Percentiles rank a stretch among this genome's conserved stretches.
phyloP scores from a whole-genome alignment of 257 asterid genomes.

The Anisodus acutangulus region DNA sequence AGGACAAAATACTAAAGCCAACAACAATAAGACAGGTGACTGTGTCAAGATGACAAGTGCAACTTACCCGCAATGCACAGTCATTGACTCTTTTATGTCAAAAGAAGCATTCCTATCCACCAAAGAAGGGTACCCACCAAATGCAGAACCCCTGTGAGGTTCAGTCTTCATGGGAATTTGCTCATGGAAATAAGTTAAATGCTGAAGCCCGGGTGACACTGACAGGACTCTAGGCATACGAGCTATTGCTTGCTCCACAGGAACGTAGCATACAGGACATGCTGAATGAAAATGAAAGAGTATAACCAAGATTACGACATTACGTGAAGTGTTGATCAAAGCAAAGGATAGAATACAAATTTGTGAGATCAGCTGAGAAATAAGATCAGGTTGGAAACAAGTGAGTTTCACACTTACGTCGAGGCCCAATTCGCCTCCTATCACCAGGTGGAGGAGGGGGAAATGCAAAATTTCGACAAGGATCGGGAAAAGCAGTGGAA shows the following conservation, averaged over 20 bases:
- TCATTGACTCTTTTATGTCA: slow-evolving; percentile 72
- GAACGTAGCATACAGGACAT: slow-evolving; percentile 89
- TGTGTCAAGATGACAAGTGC: slow-evolving; percentile 27
- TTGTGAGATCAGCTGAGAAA: slow-evolving; percentile 1
- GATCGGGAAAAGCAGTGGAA: slow-evolving; percentile 44
- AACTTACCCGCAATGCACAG: slow-evolving; percentile 95
- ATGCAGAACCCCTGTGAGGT: slow-evolving; percentile 80
- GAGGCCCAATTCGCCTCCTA: slow-evolving; percentile 81
- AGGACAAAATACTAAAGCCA: not conserved
- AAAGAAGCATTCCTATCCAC: slow-evolving; percentile 75
- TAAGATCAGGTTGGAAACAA: slow-evolving; percentile 24
- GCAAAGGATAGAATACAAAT: not conserved
- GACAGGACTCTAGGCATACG: slow-evolving; percentile 77
- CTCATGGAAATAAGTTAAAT: slow-evolving; percentile 72
- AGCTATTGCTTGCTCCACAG: slow-evolving; percentile 82
- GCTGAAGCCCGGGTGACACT: slow-evolving; percentile 68
- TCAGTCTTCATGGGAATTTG: slow-evolving; percentile 59
- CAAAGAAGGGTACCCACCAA: slow-evolving; percentile 96
- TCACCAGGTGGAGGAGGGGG: slow-evolving; percentile 89
- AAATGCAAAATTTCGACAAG: slow-evolving; percentile 75
- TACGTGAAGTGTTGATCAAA: not conserved
- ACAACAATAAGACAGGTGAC: slow-evolving; percentile 11
- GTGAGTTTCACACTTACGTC: slow-evolving; percentile 67
- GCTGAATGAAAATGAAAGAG: slow-evolving; percentile 57
- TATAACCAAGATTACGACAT: slow-evolving; percentile 8